phyloP scores from a whole-genome alignment of 768 basidiomycete species.

The Tremella fuciformis region DNA sequence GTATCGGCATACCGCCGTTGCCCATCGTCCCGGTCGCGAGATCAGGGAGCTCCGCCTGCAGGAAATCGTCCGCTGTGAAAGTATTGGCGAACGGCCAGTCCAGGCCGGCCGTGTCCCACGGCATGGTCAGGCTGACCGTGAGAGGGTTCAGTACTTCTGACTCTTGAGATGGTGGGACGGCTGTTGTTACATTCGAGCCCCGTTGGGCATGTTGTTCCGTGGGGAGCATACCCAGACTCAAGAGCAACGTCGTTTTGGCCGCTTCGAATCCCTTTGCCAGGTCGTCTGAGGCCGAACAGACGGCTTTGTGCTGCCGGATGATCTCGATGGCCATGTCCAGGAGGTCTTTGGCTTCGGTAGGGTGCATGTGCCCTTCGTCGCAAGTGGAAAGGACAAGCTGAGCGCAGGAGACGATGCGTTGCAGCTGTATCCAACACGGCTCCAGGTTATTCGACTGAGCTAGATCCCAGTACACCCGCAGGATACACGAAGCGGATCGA shows the following conservation, averaged over 20 bases:
- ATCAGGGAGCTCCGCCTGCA: too few relatives aligned
- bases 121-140: neutral
- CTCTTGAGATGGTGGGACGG: neutral
- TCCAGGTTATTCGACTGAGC: neutral
- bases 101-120: neutral
- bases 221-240: neutral
- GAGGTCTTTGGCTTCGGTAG: slow-evolving; percentile 1
- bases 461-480: neutral
- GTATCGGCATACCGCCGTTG: neutral
- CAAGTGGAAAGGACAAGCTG: neutral
- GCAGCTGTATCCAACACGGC: slow-evolving; percentile 7
- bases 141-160: neutral
- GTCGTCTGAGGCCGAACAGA: neutral
- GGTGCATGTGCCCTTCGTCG: slow-evolving; percentile 4
- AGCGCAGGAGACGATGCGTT: neutral
- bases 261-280: slow-evolving; percentile 1
- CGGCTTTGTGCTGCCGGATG: neutral
- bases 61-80: too few relatives aligned
- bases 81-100: too few relatives aligned
- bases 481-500: neutral
- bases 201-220: neutral
- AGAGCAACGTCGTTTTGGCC: slow-evolving; percentile 55
- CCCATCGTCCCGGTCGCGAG: neutral
- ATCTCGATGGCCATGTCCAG: neutral
- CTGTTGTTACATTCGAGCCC: neutral